Base-by-base conservation (phyloP, 1,284 basidiomycete species). In the Ustilago sp. region DNA sequence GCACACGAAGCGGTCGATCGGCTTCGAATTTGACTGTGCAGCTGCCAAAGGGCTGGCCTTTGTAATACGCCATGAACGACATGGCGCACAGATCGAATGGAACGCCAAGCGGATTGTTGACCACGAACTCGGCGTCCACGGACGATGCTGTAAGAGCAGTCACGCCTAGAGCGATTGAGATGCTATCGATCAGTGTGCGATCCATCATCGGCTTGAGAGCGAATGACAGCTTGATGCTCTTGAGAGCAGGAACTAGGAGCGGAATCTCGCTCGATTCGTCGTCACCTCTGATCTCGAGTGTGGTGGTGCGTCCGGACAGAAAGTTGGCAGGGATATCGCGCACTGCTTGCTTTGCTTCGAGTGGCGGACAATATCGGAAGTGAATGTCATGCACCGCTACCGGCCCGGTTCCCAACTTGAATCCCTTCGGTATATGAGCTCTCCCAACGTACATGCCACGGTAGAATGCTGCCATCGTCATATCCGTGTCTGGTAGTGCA, bases 71-170 rank as follows among this genome's bases (percentile, higher is more conserved):
- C 52, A 69, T 68, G 60, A 83, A 81, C 7, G 67, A 66, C 59
- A 83, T 67, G 50, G 72, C 62, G 48, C 61, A 54, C 35, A 83
- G 60, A 53, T 81, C 73, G 48, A 83, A 80, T 4, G 71, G 63
- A 7, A 83, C 79, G 11, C 64, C 74, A 1, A 83, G 59, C 19
- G 81, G 81, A 50, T 83, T 83, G 60, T 73, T 78, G 52, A 83
- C 68, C 15, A 78, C 73, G 32, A 80, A 83, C 19, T 67, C 63
- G 17, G 78, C 76, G 17, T 80, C 75, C 11, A 81, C 74, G 31
- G 75, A 73, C 7, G 72, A 65, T 8, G 77, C 59, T 6, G 80
- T 80, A 6, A 83, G 58, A 13, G 81, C 78, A n/a, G 68, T 72
- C 15, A 79, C 65, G n/a, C 80, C 76, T 6, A 83, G 51, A 8